Evolutionary conservation across 2,329 filamentous ascomycete species (phyloP), one percentile per base, ranked within the genome.

Genomic region (Didymella pomorum): DNA sequence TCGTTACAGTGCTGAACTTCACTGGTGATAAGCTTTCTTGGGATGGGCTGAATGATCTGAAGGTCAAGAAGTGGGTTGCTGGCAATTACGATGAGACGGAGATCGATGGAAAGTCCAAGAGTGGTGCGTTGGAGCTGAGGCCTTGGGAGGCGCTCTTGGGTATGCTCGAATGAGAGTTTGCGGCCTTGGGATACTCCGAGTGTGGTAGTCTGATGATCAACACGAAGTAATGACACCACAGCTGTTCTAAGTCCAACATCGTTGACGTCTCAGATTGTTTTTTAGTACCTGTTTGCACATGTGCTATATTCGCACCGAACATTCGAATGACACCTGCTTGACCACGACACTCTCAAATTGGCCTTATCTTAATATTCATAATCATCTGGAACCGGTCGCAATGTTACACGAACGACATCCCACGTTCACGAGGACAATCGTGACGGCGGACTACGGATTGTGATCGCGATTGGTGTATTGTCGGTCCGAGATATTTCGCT

Each of bases 101-200:
- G 1, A 58, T 72, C 21, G 66, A 66, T 3, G 23, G 44, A 20
- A 67, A 65, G 52, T 52, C 49, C 10, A 66, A 50, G 52, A 60
- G 58, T 37, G 68, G 66, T 16, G 45, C 35, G 18, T 37, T 77
- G 20, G 58, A 55, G 26, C 57, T 78, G 62, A 67, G 65, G 55
- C 67, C 75, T 50, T 78, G 76, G 76, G 74, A 78, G 60, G 76
- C 66, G 3, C 37, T 78, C 35, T 48, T 76, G 52, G 74, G 73
- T 16, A 46, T 63, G 44, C 41, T 70, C 3, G 58, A 66, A 29
- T 68, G 37, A 54, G 52, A 11, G 10, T 6, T 20, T 18, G 12
- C 8, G 11, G 12, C 4, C n/a, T 26, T 9, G 4, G n/a, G 2
- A 25, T 5, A 29, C 21, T n/a, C 14, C 6, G 16, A 20, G 16